phyloP scores from a whole-genome alignment of 192 early-diverging fungal species.

The Coemansia biformis region DNA sequence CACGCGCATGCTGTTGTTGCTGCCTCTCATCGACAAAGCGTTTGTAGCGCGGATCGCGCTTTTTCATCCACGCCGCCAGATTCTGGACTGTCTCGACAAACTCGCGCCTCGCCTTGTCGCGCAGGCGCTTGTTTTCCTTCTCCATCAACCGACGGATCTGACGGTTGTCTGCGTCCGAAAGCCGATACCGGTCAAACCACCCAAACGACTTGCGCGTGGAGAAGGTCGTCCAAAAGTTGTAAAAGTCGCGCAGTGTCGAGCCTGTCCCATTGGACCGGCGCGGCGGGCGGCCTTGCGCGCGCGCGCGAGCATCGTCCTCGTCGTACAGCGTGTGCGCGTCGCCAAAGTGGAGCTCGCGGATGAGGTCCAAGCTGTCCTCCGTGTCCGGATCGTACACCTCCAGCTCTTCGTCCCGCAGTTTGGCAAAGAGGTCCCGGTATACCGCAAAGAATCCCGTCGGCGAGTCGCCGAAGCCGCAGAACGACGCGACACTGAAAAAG shows the following conservation, averaged over 20 bases:
- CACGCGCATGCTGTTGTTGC: slow-evolving; percentile 51
- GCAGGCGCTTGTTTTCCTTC: slow-evolving; percentile 79
- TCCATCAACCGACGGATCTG: slow-evolving; percentile 78
- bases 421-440: slow-evolving; percentile 72
- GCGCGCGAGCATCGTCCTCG: slow-evolving; percentile 45
- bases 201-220: slow-evolving; percentile 80
- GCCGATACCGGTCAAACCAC: slow-evolving; percentile 86
- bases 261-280: slow-evolving; percentile 10
- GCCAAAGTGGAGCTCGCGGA: slow-evolving; percentile 63
- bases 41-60: slow-evolving; percentile 88
- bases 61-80: slow-evolving; percentile 71
- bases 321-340: slow-evolving; percentile 61
- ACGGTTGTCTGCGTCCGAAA: slow-evolving; percentile 77
- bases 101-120: slow-evolving; percentile 68
- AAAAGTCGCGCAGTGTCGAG: slow-evolving; percentile 61
- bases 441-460: slow-evolving; percentile 74
- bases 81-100: slow-evolving; percentile 71
- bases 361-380: slow-evolving; percentile 18
- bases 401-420: slow-evolving; percentile 75
- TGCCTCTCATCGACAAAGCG: slow-evolving; percentile 55
- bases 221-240: slow-evolving; percentile 78
- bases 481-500: slow-evolving; percentile 72
- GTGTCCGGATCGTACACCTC: slow-evolving; percentile 16
- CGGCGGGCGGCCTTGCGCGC: slow-evolving; percentile 3
- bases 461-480: slow-evolving; percentile 65